These are phyloP conservation scores for Endocladia muricata DNA, from an alignment of 31 red algal species.

Conservation along the genomic window DNA sequence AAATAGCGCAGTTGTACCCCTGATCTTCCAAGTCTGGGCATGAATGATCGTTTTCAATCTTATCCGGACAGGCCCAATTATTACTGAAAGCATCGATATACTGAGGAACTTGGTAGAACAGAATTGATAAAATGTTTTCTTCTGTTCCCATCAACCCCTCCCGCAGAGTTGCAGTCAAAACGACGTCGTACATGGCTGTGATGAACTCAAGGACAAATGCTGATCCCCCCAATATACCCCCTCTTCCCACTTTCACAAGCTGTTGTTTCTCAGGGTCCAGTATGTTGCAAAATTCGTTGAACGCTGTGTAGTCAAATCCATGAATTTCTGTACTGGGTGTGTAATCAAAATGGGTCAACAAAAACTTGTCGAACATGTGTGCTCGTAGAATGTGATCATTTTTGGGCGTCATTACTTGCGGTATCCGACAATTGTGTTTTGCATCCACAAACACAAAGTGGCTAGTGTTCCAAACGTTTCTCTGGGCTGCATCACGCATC, in stretches of 20 bases:
- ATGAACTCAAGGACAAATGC: conserved; percentile 67
- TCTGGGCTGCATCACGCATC: conserved; percentile 63
- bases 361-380: conserved; percentile 62
- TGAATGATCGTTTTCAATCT: conserved; percentile 45
- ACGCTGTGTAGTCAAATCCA: conserved; percentile 49
- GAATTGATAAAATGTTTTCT: conserved; percentile 65
- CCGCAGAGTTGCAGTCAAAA: conserved; percentile 52
- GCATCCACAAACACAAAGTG: conserved; percentile 80
- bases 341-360: conserved; percentile 69
- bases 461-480: conserved; percentile 53
- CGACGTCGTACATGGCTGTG: conserved; percentile 74
- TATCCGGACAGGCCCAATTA: conserved; percentile 71
- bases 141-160: conserved; percentile 77
- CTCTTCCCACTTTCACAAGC: conserved; percentile 54
- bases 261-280: conserved; percentile 13
- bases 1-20: conserved; percentile 70
- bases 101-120: conserved; percentile 60
- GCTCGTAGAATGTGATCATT: conserved; percentile 72
- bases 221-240: conserved; percentile 66
- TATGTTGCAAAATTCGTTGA: conserved; percentile 59
- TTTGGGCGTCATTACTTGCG: conserved; percentile 41
- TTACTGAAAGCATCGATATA: conserved; percentile 75
- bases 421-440: conserved; percentile 57
- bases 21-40: conserved; percentile 29
- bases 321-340: conserved; percentile 50